Evolutionary conservation across 257 asterid genomes (phyloP).

Genomic region (Gynochthodes officinalis): DNA sequence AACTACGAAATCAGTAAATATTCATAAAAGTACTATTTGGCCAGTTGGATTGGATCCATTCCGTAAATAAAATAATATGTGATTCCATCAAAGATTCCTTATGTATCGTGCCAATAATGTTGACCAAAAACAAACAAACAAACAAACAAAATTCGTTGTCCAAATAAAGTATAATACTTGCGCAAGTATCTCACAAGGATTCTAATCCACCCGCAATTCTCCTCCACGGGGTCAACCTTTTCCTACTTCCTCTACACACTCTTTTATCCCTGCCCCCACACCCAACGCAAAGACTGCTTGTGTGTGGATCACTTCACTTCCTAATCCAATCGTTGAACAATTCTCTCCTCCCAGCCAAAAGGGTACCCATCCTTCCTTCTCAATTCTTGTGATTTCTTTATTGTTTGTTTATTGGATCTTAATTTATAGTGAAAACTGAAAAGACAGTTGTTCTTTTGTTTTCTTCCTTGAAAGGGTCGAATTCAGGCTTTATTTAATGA

Average conservation of each 20-base stretch:
- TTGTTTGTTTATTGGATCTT: not conserved
- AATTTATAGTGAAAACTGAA: no score
- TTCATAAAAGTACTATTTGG: no score
- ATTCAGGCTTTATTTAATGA: not conserved
- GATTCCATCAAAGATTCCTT: not conserved
- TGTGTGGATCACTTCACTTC: not conserved
- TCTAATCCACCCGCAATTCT: not conserved
- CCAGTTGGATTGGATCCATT: no score
- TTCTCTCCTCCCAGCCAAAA: not conserved
- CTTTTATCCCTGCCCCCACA: not conserved
- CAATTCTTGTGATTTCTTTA: not conserved
- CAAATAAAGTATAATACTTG: no score
- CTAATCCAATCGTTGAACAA: constrained; percentile 8
- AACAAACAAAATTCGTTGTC: no score
- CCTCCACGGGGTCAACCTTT: no score
- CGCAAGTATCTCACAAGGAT: not conserved
- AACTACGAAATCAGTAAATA: no score
- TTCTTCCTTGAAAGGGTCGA: not conserved
- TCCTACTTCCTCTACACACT: no score
- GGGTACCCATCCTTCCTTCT: not conserved
- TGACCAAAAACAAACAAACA: constrained; percentile 1
- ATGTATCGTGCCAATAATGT: not conserved
- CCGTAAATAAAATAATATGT: no score
- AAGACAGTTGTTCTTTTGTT: not conserved
- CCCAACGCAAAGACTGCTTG: not conserved